phyloP scores from a whole-genome alignment of 2,329 filamentous ascomycete genomes.

The Apiospora sp. region DNA sequence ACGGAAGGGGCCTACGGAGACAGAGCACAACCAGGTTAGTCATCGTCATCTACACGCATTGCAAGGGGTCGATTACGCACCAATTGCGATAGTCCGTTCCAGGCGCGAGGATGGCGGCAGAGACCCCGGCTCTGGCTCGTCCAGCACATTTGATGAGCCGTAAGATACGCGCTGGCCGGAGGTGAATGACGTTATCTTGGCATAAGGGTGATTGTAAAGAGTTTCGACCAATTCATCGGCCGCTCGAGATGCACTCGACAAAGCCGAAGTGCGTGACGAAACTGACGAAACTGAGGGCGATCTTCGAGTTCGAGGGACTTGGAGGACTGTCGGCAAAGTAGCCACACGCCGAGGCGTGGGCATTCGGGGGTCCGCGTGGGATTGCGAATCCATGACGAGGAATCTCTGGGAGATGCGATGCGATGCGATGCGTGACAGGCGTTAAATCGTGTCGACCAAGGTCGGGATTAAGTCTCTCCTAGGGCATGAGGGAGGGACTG shows the following conservation, averaged over 20 bases:
- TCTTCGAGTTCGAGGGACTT: slow-evolving; percentile 26
- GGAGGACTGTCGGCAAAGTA: slow-evolving; percentile 25
- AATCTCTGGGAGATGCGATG: background rate
- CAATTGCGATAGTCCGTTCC: slow-evolving; percentile 74
- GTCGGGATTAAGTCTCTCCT: background rate
- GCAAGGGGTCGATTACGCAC: slow-evolving; percentile 52
- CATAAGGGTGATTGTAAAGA: slow-evolving; percentile 76
- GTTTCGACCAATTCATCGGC: slow-evolving; percentile 64
- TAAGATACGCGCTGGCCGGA: slow-evolving; percentile 36
- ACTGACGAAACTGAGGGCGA: slow-evolving; percentile 29
- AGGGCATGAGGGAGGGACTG: slow-evolving; percentile 7
- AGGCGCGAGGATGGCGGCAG: slow-evolving; percentile 41
- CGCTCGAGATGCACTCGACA: background rate
- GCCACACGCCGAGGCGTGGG: slow-evolving; percentile 27
- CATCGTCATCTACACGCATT: background rate
- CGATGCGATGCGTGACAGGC: background rate
- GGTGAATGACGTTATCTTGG: slow-evolving; percentile 71
- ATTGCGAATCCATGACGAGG: slow-evolving; percentile 26
- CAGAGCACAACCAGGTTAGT: background rate
- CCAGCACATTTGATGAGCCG: slow-evolving; percentile 46
- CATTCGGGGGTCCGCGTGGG: slow-evolving; percentile 8
- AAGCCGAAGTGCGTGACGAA: slow-evolving; percentile 29
- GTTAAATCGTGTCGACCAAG: slow-evolving; percentile 21
- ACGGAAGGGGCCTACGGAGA: slow-evolving; percentile 70
- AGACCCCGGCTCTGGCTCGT: slow-evolving; percentile 43